Base-by-base conservation (phyloP, 257 asterid genomes). In the Thymus quinquecostatus region DNA sequence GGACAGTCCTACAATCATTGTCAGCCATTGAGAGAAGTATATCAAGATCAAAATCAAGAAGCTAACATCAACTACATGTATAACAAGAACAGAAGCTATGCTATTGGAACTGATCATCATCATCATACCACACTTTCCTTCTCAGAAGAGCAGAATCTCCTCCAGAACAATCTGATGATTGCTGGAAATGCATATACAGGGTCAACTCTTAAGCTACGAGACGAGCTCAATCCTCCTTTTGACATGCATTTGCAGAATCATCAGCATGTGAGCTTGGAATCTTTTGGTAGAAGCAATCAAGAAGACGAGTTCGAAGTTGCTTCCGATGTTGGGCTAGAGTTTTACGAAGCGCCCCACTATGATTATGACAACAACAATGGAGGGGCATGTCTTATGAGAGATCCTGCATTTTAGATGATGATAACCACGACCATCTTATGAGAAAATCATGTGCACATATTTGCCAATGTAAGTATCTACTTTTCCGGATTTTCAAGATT, bases 341-440 rank as follows among this genome's bases (percentile, higher is more conserved):
- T 79, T 75, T 82, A 76, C 60, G 86, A 79, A 65, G 59, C 83
- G 11, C 56, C 69, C 70, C 84, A 58, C 77, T 80, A 75, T 14
- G 89, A 86, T 41, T 75, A 65, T n/a, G 90, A 81, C 83, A 76
- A 28, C 1, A 27, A 62, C 48, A 87, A 84, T 59, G 33, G 80
- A 5, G 30, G 78, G 74, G 88, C 81, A 40, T 76, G 81, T 54
- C 74, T 76, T 75, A 84, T 75, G 60, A 79, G 82, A 38, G 27
- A 21, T 51, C 30, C 4, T 27, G 36, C 80, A 12, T 14, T 13
- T 78, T 65, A 64, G 64, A 75, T 80, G 77, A 84, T 43, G 53
- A 14, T 21, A 11, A 29, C n/a, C 43, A 34, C 21, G 21, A 21
- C 21, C 21, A 21, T 21, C 21, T 21, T 21, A 21, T 21, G 21